Evolutionary conservation across 2,329 filamentous ascomycete genomes (phyloP).

Genomic region (Fusarium sp.): DNA sequence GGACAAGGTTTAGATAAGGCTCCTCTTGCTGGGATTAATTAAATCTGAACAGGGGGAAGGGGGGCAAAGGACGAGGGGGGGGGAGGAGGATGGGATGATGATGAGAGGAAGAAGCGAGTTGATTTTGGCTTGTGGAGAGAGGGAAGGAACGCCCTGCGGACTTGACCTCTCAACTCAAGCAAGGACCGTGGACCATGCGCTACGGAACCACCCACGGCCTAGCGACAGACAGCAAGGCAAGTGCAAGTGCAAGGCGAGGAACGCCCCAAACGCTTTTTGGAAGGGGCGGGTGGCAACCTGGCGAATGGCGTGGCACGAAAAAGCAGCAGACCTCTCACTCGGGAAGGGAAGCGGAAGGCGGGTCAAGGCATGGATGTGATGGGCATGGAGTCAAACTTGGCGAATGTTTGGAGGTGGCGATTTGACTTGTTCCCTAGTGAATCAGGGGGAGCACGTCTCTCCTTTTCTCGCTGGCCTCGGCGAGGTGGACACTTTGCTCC

Average conservation of each 20-base stretch:
- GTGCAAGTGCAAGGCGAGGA: background rate
- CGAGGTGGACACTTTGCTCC: background rate
- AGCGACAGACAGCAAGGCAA: background rate
- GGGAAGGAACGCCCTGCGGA: slow-evolving; percentile 9
- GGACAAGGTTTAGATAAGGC: slow-evolving; percentile 34
- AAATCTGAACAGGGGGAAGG: slow-evolving; percentile 30
- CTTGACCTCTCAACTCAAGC: background rate
- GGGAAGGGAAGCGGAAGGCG: slow-evolving; percentile 1
- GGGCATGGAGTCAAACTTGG: background rate
- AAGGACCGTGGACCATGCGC: slow-evolving; percentile 17
- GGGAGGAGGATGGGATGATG: background rate
- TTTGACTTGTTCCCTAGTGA: background rate
- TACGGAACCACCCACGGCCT: background rate
- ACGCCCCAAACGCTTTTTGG: slow-evolving; percentile 26
- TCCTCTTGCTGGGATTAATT: slow-evolving; percentile 31
- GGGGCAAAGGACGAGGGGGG: background rate
- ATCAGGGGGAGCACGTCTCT: background rate
- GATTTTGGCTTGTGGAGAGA: slow-evolving; percentile 3
- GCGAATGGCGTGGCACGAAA: background rate
- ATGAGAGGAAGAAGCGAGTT: background rate
- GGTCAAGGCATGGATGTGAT: background rate
- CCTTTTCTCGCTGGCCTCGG: background rate
- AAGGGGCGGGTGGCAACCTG: background rate
- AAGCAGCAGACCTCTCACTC: slow-evolving; percentile 1
- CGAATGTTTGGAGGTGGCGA: slow-evolving; percentile 17